Conservation (phyloP, 768 basidiomycete species). For the Lentinula edodes region DNA sequence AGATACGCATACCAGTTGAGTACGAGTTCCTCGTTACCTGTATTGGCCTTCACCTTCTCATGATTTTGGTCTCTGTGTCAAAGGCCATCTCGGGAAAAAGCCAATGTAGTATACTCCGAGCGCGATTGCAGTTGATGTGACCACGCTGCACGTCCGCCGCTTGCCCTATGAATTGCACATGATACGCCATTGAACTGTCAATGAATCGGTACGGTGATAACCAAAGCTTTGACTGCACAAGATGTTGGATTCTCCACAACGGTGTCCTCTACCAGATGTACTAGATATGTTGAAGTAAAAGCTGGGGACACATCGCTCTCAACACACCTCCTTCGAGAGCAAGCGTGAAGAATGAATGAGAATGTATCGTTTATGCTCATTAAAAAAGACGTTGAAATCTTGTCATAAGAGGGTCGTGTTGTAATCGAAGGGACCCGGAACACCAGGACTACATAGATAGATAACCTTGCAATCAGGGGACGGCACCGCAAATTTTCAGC, state of each 20-base stretch:
- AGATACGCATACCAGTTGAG: too few species aligned
- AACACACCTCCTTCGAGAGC: constrained; percentile 43
- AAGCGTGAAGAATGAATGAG: constrained; percentile 45
- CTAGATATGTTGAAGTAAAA: constrained; percentile 60
- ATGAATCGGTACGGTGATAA: constrained; percentile 37
- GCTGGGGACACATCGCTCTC: constrained; percentile 75
- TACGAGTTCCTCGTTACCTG: too few species aligned
- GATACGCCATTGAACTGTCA: constrained; percentile 49
- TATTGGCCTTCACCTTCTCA: too few species aligned
- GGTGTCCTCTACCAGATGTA: constrained; percentile 37
- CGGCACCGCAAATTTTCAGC: too few species aligned
- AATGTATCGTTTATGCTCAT: constrained; percentile 70
- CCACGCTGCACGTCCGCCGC: constrained; percentile 55
- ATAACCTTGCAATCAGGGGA: too few species aligned
- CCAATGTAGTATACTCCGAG: constrained; percentile 46
- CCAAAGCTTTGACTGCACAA: constrained; percentile 62
- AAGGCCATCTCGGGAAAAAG: too few species aligned
- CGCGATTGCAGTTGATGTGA: constrained; percentile 44
- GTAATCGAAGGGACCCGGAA: constrained; percentile 71
- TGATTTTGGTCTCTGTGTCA: too few species aligned
- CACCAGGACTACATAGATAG: too few species aligned
- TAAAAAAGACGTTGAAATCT: constrained; percentile 40
- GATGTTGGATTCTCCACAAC: constrained; percentile 57
- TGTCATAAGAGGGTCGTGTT: constrained; percentile 54
- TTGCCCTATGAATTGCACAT: constrained; percentile 47